These are phyloP conservation scores for Lophiostoma macrostomum DNA, from an alignment of 495 filamentous ascomycete species.

Conservation along the genomic window DNA sequence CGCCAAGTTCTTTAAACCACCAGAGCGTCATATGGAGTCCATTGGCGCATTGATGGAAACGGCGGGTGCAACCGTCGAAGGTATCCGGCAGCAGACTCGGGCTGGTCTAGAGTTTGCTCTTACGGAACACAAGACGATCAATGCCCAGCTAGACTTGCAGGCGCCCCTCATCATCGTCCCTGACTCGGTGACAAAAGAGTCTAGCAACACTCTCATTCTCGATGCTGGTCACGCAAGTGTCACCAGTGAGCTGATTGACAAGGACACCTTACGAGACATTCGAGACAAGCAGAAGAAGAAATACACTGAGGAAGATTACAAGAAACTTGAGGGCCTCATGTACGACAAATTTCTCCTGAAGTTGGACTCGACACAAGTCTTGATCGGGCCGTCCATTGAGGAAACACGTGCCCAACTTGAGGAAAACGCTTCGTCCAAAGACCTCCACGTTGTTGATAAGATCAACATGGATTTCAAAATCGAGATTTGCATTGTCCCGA, in stretches of 20 bases:
- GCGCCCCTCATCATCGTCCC: slow-evolving; percentile 95
- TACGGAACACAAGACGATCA: slow-evolving; percentile 95
- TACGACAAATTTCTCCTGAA: slow-evolving; percentile 95
- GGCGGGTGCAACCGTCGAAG: slow-evolving; percentile 91
- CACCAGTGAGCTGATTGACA: slow-evolving; percentile 88
- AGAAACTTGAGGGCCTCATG: slow-evolving; percentile 81
- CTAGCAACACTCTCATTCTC: slow-evolving; percentile 81
- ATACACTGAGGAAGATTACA: slow-evolving; percentile 86
- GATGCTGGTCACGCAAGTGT: slow-evolving; percentile 95
- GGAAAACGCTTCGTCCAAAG: slow-evolving; percentile 62
- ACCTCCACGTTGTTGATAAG: slow-evolving; percentile 87
- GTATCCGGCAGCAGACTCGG: slow-evolving; percentile 87
- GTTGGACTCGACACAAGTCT: slow-evolving; percentile 85
- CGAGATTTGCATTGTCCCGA: slow-evolving; percentile 89
- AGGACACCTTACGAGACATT: slow-evolving; percentile 79
- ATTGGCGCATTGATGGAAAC: slow-evolving; percentile 91
- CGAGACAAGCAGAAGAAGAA: slow-evolving; percentile 85
- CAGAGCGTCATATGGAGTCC: slow-evolving; percentile 96
- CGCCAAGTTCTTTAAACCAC: slow-evolving; percentile 90
- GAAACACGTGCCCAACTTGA: slow-evolving; percentile 82
- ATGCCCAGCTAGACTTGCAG: slow-evolving; percentile 91
- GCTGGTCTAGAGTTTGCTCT: slow-evolving; percentile 94
- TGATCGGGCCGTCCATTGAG: slow-evolving; percentile 92
- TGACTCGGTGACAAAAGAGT: slow-evolving; percentile 78
- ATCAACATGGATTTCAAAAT: slow-evolving; percentile 96